Base-by-base conservation (phyloP, 768 basidiomycete genomes). In the Russula dissimulans region DNA sequence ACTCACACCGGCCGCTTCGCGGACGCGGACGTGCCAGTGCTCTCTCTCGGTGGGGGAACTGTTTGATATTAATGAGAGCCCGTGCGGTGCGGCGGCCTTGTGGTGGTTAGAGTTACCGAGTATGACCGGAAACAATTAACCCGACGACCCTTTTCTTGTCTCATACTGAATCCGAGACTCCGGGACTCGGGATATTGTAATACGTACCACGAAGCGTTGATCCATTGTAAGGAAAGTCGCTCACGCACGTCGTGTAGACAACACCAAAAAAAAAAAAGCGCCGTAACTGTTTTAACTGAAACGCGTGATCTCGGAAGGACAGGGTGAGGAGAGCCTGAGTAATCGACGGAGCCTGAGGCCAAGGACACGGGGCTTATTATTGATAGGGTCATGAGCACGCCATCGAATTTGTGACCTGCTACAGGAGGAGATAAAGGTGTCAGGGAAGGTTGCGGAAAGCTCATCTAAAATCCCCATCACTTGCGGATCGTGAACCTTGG, bases 401-500 rank as follows among this genome's bases (percentile, higher is more conserved):
- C 5, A 17, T 32, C 12, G 51, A 46, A 45, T 32, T 45, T 46
- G 44, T 61, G 48, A 51, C 49, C 18, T 32, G 4, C 15, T 11
- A 29, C 17, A 32, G 14, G 43, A 44, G 18, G 31, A n/a, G 15
- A 32, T n/a, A 11, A 34, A 49, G 46, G 22, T 26, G 41, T 31
- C 47, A 15, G 18, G 52, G 10, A 41, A 32, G 36, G 34, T 15
- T 34, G 54, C 49, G 49, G 57, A 42, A 45, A 50, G 26, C 43
- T 36, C 44, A 22, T 17, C 14, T 22, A 22, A 41, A 54, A 22
- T 18, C 17, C 41, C 17, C 41, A 44, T 46, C 31, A 42, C 22
- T n/a, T 53, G 45, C 31, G 45, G 45, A 62, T 53, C 50, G 31
- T 57, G 56, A 48, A 56, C 29, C 17, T 22, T 55, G 17, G 36